Percentiles rank a stretch among this genome's conserved stretches.
These are phyloP conservation scores for Arthromyces matolae DNA, from an alignment of 768 basidiomycete genomes.

Conservation along the genomic window DNA sequence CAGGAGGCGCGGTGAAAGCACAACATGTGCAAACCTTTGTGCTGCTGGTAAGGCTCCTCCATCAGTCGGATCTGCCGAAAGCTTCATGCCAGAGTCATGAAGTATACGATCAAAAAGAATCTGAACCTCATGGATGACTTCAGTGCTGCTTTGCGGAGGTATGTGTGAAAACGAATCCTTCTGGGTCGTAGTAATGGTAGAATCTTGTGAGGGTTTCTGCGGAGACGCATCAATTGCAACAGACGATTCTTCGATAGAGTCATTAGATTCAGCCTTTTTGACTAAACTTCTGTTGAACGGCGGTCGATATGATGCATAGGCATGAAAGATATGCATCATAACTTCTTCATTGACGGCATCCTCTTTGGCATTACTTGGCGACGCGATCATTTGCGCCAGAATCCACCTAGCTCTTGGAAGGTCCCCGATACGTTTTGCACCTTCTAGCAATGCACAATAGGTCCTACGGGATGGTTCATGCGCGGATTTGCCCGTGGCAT, in stretches of 20 bases:
- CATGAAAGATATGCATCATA: slow-evolving; percentile 82
- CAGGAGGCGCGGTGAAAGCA: slow-evolving; percentile 57
- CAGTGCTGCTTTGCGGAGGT: slow-evolving; percentile 70
- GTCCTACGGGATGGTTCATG: slow-evolving; percentile 63
- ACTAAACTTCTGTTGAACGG: slow-evolving; percentile 58
- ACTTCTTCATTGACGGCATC: slow-evolving; percentile 57
- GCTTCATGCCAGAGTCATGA: slow-evolving; percentile 31
- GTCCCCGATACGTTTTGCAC: slow-evolving; percentile 85
- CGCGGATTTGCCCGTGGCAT: slow-evolving; percentile 53
- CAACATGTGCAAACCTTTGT: slow-evolving; percentile 54
- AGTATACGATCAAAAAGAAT: slow-evolving; percentile 63
- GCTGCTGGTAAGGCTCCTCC: slow-evolving; percentile 12
- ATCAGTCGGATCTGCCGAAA: not conserved
- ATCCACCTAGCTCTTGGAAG: slow-evolving; percentile 84
- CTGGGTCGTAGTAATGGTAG: not conserved
- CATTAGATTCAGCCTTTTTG: slow-evolving; percentile 30
- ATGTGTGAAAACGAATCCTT: slow-evolving; percentile 36
- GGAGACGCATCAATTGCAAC: too few relatives aligned
- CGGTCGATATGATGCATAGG: slow-evolving; percentile 78
- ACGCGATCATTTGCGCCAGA: slow-evolving; percentile 73
- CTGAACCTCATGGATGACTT: slow-evolving; percentile 66
- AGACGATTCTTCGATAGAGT: not conserved
- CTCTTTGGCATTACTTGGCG: slow-evolving; percentile 20
- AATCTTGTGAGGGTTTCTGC: slow-evolving; percentile 6
- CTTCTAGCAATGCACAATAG: slow-evolving; percentile 84